Conservation (phyloP, 2,329 filamentous ascomycete species). For the Sporothrix sp. region DNA sequence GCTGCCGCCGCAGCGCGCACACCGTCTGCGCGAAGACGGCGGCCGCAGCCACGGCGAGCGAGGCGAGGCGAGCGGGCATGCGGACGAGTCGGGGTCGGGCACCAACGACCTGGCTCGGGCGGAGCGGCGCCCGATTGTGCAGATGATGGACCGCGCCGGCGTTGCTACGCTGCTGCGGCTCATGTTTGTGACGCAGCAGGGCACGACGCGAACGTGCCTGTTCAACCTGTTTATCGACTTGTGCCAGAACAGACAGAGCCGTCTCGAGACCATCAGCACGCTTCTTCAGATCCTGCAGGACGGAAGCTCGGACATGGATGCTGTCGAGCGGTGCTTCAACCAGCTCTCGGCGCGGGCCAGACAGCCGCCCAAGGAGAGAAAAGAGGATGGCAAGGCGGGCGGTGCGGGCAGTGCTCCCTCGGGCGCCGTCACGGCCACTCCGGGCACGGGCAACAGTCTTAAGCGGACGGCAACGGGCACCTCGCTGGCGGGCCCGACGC, state of each 20-base stretch:
- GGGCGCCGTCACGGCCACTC: constrained; percentile 57
- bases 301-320: constrained; percentile 83
- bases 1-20: constrained; percentile 20
- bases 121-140: constrained; percentile 72
- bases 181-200: constrained; percentile 94
- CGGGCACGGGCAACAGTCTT: constrained; percentile 45
- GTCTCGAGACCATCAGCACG: constrained; percentile 86
- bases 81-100: too few species aligned
- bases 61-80: too few species aligned
- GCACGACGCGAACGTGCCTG: constrained; percentile 72
- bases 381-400: constrained; percentile 11
- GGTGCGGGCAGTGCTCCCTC: not conserved
- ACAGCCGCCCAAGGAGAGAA: constrained; percentile 54
- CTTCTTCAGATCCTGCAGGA: constrained; percentile 91
- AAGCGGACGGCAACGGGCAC: constrained; percentile 61
- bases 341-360: constrained; percentile 87
- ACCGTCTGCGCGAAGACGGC: constrained; percentile 22
- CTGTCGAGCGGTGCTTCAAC: constrained; percentile 90
- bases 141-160: constrained; percentile 94
- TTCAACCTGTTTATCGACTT: constrained; percentile 84
- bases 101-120: constrained; percentile 54
- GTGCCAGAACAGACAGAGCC: constrained; percentile 92
- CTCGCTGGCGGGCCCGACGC: constrained; percentile 34
- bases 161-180: constrained; percentile 93
- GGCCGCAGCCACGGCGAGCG: not conserved